Conservation (phyloP, 345 rosid species). For the Excoecaria agallocha region DNA sequence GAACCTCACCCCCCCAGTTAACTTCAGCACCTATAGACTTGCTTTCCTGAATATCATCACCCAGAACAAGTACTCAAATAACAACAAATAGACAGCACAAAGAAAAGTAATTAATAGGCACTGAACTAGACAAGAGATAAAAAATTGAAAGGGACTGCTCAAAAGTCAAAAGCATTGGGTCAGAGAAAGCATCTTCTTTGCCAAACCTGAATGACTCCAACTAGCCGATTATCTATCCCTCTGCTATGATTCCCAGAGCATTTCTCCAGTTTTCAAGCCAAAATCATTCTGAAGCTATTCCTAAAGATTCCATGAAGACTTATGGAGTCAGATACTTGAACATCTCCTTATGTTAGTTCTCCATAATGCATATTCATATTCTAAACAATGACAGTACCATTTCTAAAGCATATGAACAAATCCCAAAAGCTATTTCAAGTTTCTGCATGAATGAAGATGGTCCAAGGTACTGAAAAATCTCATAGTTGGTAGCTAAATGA, state of each 20-base stretch:
- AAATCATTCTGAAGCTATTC: constrained; percentile 77
- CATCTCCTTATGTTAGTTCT: not conserved
- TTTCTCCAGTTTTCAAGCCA: constrained; percentile 91
- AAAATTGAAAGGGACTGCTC: not conserved
- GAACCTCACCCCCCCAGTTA: constrained; percentile 94
- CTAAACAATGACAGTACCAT: not conserved
- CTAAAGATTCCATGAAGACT: constrained; percentile 38
- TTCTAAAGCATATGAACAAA: constrained; percentile 6
- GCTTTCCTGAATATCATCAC: constrained; percentile 61
- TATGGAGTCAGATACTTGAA: constrained; percentile 9
- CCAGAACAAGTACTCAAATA: not conserved
- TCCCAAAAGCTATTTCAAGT: not conserved
- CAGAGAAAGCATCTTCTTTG: not conserved
- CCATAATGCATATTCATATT: constrained; percentile 6
- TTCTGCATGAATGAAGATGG: not conserved
- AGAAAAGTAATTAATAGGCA: not conserved
- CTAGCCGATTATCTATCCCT: constrained; percentile 77
- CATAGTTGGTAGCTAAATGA: not conserved
- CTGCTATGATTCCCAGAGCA: constrained; percentile 93
- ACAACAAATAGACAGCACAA: not conserved
- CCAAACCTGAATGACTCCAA: constrained; percentile 72
- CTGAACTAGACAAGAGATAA: not conserved
- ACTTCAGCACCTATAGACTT: constrained; percentile 96
- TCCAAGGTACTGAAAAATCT: not conserved
- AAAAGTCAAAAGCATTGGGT: constrained; percentile 7